Percentiles rank a stretch among this genome's conserved stretches.
Evolutionary conservation across 441 rosid species (phyloP).

Genomic region (Biscutella auriculata): DNA sequence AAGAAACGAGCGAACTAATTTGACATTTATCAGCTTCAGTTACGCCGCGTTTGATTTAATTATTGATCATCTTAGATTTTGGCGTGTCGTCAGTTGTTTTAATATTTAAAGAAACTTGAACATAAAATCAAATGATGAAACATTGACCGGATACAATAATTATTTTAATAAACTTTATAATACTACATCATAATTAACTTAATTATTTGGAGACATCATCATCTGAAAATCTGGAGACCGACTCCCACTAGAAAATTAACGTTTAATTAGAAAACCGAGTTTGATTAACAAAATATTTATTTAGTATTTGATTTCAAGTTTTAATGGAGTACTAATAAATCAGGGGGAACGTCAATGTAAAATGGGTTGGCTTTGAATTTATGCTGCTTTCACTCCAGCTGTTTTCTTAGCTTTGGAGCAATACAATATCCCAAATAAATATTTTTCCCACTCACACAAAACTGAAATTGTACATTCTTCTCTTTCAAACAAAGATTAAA

Average conservation of each 20-base stretch:
- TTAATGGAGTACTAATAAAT: too few relatives aligned
- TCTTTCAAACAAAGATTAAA: background rate
- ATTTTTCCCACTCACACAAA: background rate
- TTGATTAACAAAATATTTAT: background rate
- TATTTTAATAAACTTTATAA: background rate
- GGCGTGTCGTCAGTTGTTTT: background rate
- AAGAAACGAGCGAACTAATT: background rate
- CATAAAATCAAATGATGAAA: slow-evolving; percentile 7
- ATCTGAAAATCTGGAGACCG: background rate
- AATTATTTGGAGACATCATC: background rate
- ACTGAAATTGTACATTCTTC: background rate
- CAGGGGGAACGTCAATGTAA: too few relatives aligned
- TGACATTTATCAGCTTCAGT: slow-evolving; percentile 1
- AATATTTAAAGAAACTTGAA: background rate
- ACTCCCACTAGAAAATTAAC: background rate
- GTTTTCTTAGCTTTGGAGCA: slow-evolving; percentile 24
- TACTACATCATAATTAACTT: too few relatives aligned
- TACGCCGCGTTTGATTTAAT: slow-evolving; percentile 3
- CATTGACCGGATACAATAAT: background rate
- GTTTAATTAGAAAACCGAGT: slow-evolving; percentile 3
- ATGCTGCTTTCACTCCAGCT: slow-evolving; percentile 13
- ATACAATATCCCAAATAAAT: slow-evolving; percentile 4
- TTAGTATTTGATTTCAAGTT: background rate
- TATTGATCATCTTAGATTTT: background rate
- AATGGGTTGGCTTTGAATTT: too few relatives aligned